Base-by-base conservation (phyloP, 768 basidiomycete genomes). In the Saitozyma podzolica region DNA sequence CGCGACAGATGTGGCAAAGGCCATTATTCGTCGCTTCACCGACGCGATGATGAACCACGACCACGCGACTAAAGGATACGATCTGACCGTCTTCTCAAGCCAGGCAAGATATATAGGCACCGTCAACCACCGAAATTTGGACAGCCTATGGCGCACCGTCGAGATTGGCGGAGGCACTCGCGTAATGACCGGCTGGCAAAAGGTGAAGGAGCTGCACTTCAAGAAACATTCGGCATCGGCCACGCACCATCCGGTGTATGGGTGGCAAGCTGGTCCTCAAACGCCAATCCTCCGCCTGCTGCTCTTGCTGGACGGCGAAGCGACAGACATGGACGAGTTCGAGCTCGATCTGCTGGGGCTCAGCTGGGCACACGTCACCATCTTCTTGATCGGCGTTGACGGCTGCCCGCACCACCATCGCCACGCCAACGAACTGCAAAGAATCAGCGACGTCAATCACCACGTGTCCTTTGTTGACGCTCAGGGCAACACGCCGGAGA, bases 251-350 rank as follows among this genome's bases (percentile, higher is more conserved):
- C 61, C 63, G 9, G 64, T 68, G 45, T 68, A 55, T 45, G 66
- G 66, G 13, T 68, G 66, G 66, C 68, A 69, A 55, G 65, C 67
- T 14, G 65, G 64, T 11, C 67, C 67, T 3, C n/a, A 66, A 11
- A 68, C 65, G 8, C 64, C 67, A 9, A 66, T 65, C 40, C 61
- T 68, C 9, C 50, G 64, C 0, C 56, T 68, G 14, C 57, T 68
- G 13, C 64, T 68, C 3, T 29, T 68, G 9, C 67, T 68, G 8
- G 67, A 68, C 45, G 67, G 67, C 37, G 67, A 68, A 60, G 67
- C 67, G 14, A 68, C 65, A 55, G 67, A 68, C 47, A 68, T 66
- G 66, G 65, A 68, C 60, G 67, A 66, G 54, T 66, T 68, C 49
- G 67, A 68, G 50, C 61, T 68, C 6, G 67, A 68, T 37, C 39